A percentile compares a stretch with the other conserved stretches of the same genome.
These are phyloP conservation scores for Chalciporus sp. DNA, from an alignment of 1,284 basidiomycete genomes.

Conservation along the genomic window DNA sequence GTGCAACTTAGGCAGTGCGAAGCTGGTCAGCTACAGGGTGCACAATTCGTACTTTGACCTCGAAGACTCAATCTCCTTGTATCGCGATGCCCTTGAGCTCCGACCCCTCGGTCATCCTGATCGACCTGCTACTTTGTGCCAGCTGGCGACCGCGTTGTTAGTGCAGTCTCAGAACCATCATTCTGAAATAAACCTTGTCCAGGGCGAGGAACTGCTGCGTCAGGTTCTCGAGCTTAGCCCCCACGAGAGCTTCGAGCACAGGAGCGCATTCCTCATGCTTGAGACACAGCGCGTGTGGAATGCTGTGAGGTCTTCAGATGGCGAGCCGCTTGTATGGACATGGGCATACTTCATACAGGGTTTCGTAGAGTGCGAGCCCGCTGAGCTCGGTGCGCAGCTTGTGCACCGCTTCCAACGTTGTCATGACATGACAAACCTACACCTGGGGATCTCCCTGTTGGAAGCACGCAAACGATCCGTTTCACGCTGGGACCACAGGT, in stretches of 20 bases:
- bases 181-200: not conserved
- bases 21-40: not conserved
- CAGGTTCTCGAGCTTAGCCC: not conserved
- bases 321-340: too few relatives aligned
- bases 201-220: not conserved
- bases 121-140: slow-evolving; percentile 7
- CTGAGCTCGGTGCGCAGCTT: not conserved
- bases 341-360: too few relatives aligned
- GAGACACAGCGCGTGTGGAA: not conserved
- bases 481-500: not conserved
- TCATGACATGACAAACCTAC: slow-evolving; percentile 3
- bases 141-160: slow-evolving; percentile 5
- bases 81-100: slow-evolving; percentile 1
- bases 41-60: not conserved
- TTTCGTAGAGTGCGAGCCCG: not conserved
- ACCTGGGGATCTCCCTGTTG: slow-evolving; percentile 3
- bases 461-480: not conserved
- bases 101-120: slow-evolving; percentile 10
- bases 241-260: not conserved
- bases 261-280: slow-evolving; percentile 1
- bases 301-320: not conserved
- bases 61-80: slow-evolving; percentile 7
- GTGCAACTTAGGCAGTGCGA: slow-evolving; percentile 17
- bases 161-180: slow-evolving; percentile 2
- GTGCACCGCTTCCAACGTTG: not conserved